phyloP scores from a whole-genome alignment of 768 basidiomycete species.

The Mycena epipterygia region DNA sequence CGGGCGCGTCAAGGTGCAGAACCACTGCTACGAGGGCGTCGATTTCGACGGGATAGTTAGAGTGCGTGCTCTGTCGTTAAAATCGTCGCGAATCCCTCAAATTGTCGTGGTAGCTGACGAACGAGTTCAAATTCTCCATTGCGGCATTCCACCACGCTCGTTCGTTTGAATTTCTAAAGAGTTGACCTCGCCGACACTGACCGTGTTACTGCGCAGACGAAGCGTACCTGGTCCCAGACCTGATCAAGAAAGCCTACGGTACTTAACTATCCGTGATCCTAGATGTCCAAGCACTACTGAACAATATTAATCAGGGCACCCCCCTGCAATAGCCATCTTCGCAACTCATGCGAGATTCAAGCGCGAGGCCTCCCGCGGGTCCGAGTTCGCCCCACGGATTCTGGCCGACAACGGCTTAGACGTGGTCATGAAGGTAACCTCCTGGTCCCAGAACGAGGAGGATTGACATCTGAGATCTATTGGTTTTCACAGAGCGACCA shows the following conservation, averaged over 20 bases:
- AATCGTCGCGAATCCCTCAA: background rate
- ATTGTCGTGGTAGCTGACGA: conserved; percentile 63
- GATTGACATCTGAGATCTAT: background rate
- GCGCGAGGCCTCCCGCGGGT: conserved; percentile 76
- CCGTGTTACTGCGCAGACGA: conserved; percentile 60
- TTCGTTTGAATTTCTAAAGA: conserved; percentile 3
- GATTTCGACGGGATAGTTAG: conserved; percentile 78
- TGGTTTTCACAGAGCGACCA: conserved; percentile 61
- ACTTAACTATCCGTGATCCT: conserved; percentile 14
- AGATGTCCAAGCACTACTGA: background rate
- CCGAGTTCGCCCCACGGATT: conserved; percentile 82
- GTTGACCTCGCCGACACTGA: background rate
- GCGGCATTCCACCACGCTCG: conserved; percentile 83
- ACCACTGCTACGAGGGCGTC: conserved; percentile 63
- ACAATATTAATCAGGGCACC: conserved; percentile 49
- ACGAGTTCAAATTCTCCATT: conserved; percentile 85
- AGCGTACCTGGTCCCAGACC: conserved; percentile 81
- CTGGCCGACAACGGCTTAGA: conserved; percentile 79
- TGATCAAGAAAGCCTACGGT: conserved; percentile 81
- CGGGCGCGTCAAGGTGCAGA: conserved; percentile 77
- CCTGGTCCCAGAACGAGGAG: no score
- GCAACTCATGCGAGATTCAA: conserved; percentile 69
- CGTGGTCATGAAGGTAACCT: conserved; percentile 82
- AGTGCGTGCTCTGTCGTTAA: conserved; percentile 49
- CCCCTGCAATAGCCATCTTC: conserved; percentile 84